Percentiles rank a stretch among this genome's conserved stretches.
phyloP scores from a whole-genome alignment of 1,139 yeast genomes.

The Candida albicans region DNA sequence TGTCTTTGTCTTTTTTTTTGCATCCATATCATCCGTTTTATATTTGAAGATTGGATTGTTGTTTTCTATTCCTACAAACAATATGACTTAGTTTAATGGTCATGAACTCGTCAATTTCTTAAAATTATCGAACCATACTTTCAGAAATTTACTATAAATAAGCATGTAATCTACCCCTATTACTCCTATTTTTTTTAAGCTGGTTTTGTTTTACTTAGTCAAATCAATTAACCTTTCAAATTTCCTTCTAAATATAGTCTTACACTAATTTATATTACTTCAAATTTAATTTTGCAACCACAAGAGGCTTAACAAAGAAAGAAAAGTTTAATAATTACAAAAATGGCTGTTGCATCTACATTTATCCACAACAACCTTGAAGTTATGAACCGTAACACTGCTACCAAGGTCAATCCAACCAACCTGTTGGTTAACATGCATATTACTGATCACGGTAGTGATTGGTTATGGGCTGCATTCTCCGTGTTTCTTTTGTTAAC shows the following conservation, averaged over 20 bases:
- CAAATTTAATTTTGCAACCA: conserved; percentile 9
- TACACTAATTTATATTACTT: neutral
- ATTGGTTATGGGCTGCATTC: conserved; percentile 73
- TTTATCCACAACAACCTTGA: conserved; percentile 5
- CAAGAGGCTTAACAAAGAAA: neutral
- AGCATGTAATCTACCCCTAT: conserved; percentile 7
- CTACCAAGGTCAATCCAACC: conserved; percentile 48
- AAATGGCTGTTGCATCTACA: neutral
- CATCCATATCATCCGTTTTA: conserved; percentile 4
- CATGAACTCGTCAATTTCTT: neutral
- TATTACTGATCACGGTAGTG: conserved; percentile 59
- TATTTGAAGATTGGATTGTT: neutral
- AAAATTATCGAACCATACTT: neutral
- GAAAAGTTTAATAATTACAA: neutral
- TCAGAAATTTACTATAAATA: conserved; percentile 7
- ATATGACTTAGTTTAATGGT: neutral
- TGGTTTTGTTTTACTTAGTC: neutral
- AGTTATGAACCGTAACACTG: conserved; percentile 38
- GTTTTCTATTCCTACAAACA: neutral
- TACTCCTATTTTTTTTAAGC: neutral
- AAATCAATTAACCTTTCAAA: neutral
- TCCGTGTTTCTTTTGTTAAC: conserved; percentile 46
- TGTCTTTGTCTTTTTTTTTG: conserved; percentile 4
- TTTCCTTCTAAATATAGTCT: too few relatives aligned
- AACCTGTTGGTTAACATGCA: conserved; percentile 46